Base-by-base conservation (phyloP, 2,329 filamentous ascomycete genomes). In the Capronia epimyces region DNA sequence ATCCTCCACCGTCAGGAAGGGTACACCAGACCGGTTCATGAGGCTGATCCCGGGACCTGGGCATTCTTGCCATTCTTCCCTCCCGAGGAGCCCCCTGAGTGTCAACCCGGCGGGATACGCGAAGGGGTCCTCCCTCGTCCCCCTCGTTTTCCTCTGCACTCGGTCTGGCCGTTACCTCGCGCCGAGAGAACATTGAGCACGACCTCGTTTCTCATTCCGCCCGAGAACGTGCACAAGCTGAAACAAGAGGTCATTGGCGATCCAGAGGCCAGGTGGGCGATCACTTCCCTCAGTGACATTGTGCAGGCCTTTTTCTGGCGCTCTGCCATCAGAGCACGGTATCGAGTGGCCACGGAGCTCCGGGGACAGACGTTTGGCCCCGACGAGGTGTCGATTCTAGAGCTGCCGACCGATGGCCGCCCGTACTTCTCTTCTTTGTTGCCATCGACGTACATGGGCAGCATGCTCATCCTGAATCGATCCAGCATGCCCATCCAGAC, bases 211-310 rank as follows among this genome's bases (percentile, higher is more conserved):
- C n/a, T n/a, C n/a, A n/a, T n/a, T n/a, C n/a, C n/a, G n/a, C n/a
- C n/a, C n/a, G n/a, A n/a, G n/a, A n/a, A n/a, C n/a, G n/a, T n/a
- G n/a, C n/a, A n/a, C n/a, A n/a, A n/a, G n/a, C n/a, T n/a, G n/a
- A n/a, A n/a, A n/a, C n/a, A 86, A 69, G 50, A 86, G 24, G 24
- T 27, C 5, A 10, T 32, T 29, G 22, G 34, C 13, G 36, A 41
- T 20, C 36, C 24, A 1, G 36, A 42, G 20, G n/a, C 24, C 13
- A 41, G 21, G 18, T n/a, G 46, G 22, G 10, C 13, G 8, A 16
- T 21, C n/a, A 21, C 8, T 8, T 48, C 46, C 1, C n/a, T 49
- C 50, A 39, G 34, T 34, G 50, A 53, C n/a, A 50, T 53, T 43
- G 27, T 50, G 7, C 32, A 53, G 22, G 41, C 42, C 2, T 41